Percentiles rank a stretch among this genome's conserved stretches.
phyloP scores from a whole-genome alignment of 257 asterid species.

The Osmanthus fragrans region DNA sequence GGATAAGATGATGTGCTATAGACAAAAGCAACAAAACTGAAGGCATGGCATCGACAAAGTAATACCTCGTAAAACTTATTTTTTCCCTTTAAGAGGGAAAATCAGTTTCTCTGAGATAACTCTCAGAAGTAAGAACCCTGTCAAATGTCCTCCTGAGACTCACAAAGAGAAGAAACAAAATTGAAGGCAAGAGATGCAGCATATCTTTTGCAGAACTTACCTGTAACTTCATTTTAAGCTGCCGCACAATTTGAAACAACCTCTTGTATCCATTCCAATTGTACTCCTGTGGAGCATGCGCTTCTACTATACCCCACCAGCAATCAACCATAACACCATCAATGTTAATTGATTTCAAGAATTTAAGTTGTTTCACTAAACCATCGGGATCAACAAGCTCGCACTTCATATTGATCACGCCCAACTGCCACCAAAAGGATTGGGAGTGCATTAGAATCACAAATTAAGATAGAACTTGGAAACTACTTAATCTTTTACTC shows the following conservation, averaged over 20 bases:
- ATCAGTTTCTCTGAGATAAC: neutral
- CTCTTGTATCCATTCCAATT: slow-evolving; percentile 93
- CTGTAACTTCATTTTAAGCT: slow-evolving; percentile 80
- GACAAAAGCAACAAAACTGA: neutral
- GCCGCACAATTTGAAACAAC: slow-evolving; percentile 73
- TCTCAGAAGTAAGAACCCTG: neutral
- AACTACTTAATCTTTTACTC: neutral
- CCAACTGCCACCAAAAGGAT: slow-evolving; percentile 65
- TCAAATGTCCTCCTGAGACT: neutral
- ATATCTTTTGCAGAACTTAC: slow-evolving; percentile 37
- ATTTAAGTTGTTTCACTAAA: slow-evolving; percentile 74
- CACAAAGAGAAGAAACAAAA: neutral
- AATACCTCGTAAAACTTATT: neutral
- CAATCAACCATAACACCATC: slow-evolving; percentile 92
- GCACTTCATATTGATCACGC: slow-evolving; percentile 77
- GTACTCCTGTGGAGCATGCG: slow-evolving; percentile 88
- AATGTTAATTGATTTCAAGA: slow-evolving; percentile 66
- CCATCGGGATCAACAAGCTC: slow-evolving; percentile 93
- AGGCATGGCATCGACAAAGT: neutral
- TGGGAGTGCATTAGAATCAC: slow-evolving; percentile 16
- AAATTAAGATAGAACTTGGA: slow-evolving; percentile 3
- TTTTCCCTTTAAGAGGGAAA: neutral
- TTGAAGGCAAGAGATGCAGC: neutral
- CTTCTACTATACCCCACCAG: slow-evolving; percentile 99
- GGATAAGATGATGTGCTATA: neutral